Evolutionary conservation across 1,284 basidiomycete species (phyloP).

Genomic region (Paramarasmius palmivorus): DNA sequence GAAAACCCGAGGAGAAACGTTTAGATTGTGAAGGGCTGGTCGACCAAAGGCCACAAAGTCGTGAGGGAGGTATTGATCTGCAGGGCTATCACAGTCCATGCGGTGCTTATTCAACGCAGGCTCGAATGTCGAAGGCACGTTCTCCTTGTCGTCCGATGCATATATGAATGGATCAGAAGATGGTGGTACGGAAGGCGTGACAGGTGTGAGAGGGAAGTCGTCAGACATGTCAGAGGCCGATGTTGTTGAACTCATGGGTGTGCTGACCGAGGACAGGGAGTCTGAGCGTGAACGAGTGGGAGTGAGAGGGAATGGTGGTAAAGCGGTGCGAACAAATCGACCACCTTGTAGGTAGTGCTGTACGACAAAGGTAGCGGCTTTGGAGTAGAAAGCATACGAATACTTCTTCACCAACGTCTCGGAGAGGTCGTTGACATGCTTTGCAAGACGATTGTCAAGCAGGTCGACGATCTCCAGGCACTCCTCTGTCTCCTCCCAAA

Average conservation of each 20-base stretch:
- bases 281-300: conserved; percentile 57
- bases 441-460: conserved; percentile 84
- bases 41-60: conserved; percentile 77
- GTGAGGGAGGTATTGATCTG: conserved; percentile 76
- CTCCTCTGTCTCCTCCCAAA: conserved; percentile 80
- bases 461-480: conserved; percentile 79
- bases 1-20: conserved; percentile 57
- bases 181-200: conserved; percentile 53
- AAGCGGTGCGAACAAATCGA: conserved; percentile 56
- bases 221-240: conserved; percentile 74
- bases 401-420: conserved; percentile 97
- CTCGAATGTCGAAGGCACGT: conserved; percentile 67
- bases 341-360: conserved; percentile 89
- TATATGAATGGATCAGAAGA: conserved; percentile 55
- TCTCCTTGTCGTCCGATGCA: conserved; percentile 78
- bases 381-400: conserved; percentile 92
- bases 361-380: conserved; percentile 88
- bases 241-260: conserved; percentile 72
- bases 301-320: conserved; percentile 65
- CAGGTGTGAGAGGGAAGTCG: conserved; percentile 79
- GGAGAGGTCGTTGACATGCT: conserved; percentile 87
- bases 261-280: conserved; percentile 51
- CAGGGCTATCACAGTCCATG: conserved; percentile 49
- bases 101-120: conserved; percentile 69
- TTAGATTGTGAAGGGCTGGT: conserved; percentile 67